phyloP scores from a whole-genome alignment of 2,329 filamentous ascomycete species.

The Mollisia scopiformis region DNA sequence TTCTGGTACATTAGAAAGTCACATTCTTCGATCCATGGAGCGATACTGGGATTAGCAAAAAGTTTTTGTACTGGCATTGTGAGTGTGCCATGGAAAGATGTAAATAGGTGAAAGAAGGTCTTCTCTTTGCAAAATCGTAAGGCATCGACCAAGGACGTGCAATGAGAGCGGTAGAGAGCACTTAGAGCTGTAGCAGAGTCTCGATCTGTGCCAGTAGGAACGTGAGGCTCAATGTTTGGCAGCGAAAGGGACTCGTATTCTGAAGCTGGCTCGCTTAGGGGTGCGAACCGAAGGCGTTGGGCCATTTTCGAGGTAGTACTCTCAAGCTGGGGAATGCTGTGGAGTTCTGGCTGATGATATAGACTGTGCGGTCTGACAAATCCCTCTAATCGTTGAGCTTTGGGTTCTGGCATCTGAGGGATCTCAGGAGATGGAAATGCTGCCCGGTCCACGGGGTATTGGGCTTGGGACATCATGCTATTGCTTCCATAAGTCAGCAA shows the following conservation, averaged over 20 bases:
- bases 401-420: constrained; percentile 37
- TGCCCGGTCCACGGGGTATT: constrained; percentile 38
- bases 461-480: constrained; percentile 32
- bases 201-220: constrained; percentile 79
- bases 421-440: constrained; percentile 44
- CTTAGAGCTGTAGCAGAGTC: constrained; percentile 85
- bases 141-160: constrained; percentile 92
- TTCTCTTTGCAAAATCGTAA: constrained; percentile 97
- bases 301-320: constrained; percentile 59
- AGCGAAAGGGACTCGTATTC: constrained; percentile 75
- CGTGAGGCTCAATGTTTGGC: constrained; percentile 83
- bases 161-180: constrained; percentile 91
- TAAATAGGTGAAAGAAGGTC: constrained; percentile 93
- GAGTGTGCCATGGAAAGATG: constrained; percentile 92
- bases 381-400: constrained; percentile 31
- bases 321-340: constrained; percentile 61
- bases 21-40: constrained; percentile 92
- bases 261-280: constrained; percentile 58
- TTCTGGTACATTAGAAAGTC: constrained; percentile 96
- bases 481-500: constrained; percentile 27
- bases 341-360: constrained; percentile 61
- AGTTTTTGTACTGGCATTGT: constrained; percentile 97
- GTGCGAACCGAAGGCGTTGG: constrained; percentile 63
- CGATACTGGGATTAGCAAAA: constrained; percentile 78
- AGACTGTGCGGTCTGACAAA: constrained; percentile 51